These are phyloP conservation scores for Populus deltoides DNA, from an alignment of 345 rosid genomes.

Conservation along the genomic window DNA sequence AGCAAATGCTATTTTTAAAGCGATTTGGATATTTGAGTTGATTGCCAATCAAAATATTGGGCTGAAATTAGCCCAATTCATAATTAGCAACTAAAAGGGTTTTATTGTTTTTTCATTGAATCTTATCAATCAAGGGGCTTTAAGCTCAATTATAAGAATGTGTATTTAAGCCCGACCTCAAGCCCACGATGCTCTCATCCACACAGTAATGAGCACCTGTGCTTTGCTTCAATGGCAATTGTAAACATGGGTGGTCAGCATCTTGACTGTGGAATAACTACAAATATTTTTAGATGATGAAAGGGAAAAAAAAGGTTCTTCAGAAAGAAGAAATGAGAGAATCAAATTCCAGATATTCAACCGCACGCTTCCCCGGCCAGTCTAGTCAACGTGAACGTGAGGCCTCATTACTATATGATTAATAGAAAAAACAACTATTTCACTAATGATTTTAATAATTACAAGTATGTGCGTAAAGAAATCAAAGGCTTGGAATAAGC, in stretches of 20 bases:
- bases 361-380: constrained; percentile 32
- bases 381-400: constrained; percentile 39
- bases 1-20: no score
- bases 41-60: not conserved
- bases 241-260: not conserved
- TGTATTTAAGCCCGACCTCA: no score
- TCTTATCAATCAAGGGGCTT: not conserved
- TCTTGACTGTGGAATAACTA: not conserved
- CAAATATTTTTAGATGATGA: not conserved
- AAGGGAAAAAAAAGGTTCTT: not conserved
- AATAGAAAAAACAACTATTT: not conserved
- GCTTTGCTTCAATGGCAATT: not conserved
- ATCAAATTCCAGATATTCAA: constrained; percentile 22
- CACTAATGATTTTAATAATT: constrained; percentile 31
- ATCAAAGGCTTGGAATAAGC: not conserved
- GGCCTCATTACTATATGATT: constrained; percentile 31
- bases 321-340: not conserved
- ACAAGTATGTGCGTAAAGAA: not conserved
- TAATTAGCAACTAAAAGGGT: not conserved
- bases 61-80: not conserved
- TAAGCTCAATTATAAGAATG: not conserved
- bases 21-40: no score
- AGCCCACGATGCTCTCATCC: not conserved
- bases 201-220: not conserved
- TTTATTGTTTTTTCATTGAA: not conserved